Base-by-base conservation (phyloP, 345 rosid genomes). In the Litchi chinensis region DNA sequence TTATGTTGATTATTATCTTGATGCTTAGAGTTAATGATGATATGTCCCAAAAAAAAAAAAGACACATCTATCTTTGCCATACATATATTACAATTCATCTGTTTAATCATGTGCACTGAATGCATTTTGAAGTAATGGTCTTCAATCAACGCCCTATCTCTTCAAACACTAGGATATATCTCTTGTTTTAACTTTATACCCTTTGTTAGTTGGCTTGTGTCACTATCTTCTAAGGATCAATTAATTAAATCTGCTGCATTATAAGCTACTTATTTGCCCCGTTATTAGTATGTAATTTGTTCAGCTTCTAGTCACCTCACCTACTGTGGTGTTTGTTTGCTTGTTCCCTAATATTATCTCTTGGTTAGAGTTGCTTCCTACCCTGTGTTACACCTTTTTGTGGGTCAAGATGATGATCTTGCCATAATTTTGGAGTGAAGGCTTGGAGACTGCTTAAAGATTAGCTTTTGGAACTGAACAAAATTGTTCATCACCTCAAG, bases 331-430 rank as follows among this genome's bases (percentile, higher is more conserved):
- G 48, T 22, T 24, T 28, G 39, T 32, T 65, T 57, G 66, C 28
- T 52, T 63, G 44, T 19, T 76, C 44, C 63, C 10, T 52, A 68
- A 63, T 48, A 65, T 41, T 65, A 75, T 62, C 19, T 18, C 7
- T 48, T 28, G 32, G 44, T 28, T 50, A 64, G 48, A 76, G 50
- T 46, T 62, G 32, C 64, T 50, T 65, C 64, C 67, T 76, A 70
- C 64, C 13, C 28, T 62, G 69, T 26, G 22, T 3, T 44, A 3
- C 26, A 24, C 3, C 21, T 48, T 39, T 10, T 65, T 48, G 78
- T 21, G 3, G 12, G 9, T 50, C 44, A 21, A 66, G 21, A 37
- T 50, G 63, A 64, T 28, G 12, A 19, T 50, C 62, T 50, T 74
- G 41, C 57, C 69, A 60, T 62, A 74, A 4, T 43, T 21, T 41